Base-by-base conservation (phyloP, 768 basidiomycete species). In the Sistotremastrum niveocremeum region DNA sequence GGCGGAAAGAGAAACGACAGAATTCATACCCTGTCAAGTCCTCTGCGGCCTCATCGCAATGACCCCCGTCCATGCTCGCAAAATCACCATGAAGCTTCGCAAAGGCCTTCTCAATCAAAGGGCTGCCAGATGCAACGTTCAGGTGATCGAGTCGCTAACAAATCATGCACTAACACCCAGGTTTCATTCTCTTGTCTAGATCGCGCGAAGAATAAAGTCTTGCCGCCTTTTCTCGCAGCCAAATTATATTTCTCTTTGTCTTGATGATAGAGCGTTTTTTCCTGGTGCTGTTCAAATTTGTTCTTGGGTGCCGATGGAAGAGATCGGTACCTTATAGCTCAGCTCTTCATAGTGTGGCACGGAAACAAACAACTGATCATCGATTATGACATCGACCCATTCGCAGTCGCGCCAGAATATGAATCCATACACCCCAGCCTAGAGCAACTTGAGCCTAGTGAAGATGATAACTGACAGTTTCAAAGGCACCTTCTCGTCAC, bases 61-160 rank as follows among this genome's bases (percentile, higher is more conserved):
- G 46, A 4, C 74, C 75, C 20, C 65, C 64, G 30, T 53, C 48
- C 34, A 76, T 51, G 1, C 67, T 62, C 0, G 64, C 61, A 55
- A 72, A 76, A 47, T 70, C 69, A 2, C 73, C 74, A 49, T 77
- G 73, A 2, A 74, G 54, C 51, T 77, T 77, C 0, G 74, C 76
- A 45, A 70, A 77, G 4, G 75, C 75, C 52, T 78, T 78, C 54
- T 77, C 76, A 28, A 76, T 61, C 2, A 77, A 56, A 2, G 75
- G 69, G 1, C 57, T 58, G 38, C 20, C 7, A 28, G 42, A 12
- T 8, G 10, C 20, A 39, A 33, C 8, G 36, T 33, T 9, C 28
- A 9, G n/a, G 8, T 36, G 7, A 42, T 28, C 33, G 49, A 29
- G 35, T 11, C 30, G 6, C 34, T 35, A 12, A 41, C 11, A 44